phyloP scores from a whole-genome alignment of 768 basidiomycete genomes.

The Tephrocybe rancida region DNA sequence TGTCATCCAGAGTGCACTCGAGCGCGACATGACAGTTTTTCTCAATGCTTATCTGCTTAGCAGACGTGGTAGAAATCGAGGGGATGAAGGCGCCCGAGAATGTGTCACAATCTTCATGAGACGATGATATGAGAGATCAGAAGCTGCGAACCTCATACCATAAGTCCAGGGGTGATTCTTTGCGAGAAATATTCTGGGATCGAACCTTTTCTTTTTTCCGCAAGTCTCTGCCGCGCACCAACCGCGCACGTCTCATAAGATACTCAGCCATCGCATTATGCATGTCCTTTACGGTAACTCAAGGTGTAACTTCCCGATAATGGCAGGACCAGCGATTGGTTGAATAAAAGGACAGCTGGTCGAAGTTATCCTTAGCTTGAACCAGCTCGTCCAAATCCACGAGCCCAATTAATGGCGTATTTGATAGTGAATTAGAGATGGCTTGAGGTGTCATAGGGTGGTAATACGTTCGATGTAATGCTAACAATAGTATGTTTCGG shows the following conservation, averaged over 20 bases:
- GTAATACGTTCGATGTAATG: no score
- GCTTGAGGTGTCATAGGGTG: no score
- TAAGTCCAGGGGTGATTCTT: background rate
- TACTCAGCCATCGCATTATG: slow-evolving; percentile 6
- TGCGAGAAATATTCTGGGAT: background rate
- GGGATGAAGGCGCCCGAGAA: slow-evolving; percentile 25
- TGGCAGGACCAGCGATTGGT: no score
- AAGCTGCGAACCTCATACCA: background rate
- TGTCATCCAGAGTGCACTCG: slow-evolving; percentile 21
- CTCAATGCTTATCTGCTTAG: slow-evolving; percentile 8
- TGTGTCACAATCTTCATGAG: slow-evolving; percentile 5
- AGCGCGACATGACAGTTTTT: slow-evolving; percentile 15
- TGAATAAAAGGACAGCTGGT: no score
- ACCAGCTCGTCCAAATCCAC: no score
- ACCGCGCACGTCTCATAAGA: background rate
- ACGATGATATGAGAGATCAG: background rate
- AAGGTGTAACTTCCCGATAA: no score
- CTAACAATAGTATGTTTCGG: no score
- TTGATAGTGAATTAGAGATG: no score
- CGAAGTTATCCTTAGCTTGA: no score
- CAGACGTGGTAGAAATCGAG: slow-evolving; percentile 25
- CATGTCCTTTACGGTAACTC: no score
- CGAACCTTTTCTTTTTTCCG: background rate
- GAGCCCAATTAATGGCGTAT: no score
- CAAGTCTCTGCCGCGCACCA: background rate